Percentiles rank a stretch among this genome's conserved stretches.
Evolutionary conservation across 352 stramenopile genomes (phyloP).

Genomic region (Phytopythium litorale): DNA sequence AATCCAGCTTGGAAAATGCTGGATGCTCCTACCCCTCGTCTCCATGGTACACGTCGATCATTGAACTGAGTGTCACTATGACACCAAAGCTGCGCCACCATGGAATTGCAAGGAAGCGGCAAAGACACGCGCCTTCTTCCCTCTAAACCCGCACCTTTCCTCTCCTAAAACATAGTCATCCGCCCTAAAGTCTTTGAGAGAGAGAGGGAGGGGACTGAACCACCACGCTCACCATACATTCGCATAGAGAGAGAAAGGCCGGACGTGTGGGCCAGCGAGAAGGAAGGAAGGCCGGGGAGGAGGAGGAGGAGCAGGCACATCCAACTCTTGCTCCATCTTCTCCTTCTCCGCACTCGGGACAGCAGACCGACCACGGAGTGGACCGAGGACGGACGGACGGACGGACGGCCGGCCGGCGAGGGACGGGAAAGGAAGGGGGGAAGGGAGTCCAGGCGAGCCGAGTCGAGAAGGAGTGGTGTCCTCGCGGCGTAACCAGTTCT

Average conservation of each 20-base stretch:
- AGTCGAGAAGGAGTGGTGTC: background rate
- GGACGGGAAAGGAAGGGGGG: background rate
- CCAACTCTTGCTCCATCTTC: constrained; percentile 2
- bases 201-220: too few species aligned
- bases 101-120: background rate
- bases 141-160: background rate
- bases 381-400: background rate
- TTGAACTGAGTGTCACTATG: background rate
- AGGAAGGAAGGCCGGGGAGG: background rate
- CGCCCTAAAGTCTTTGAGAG: too few species aligned
- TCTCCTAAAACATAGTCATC: too few species aligned
- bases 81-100: too few species aligned
- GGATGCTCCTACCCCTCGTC: background rate
- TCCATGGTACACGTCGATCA: background rate
- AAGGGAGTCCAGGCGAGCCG: too few species aligned
- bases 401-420: too few species aligned
- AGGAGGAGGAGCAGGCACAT: background rate
- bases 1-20: background rate
- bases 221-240: background rate
- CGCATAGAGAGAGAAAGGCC: background rate
- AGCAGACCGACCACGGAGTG: too few species aligned
- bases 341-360: background rate
- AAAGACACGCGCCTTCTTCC: too few species aligned
- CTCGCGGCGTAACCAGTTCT: constrained; percentile 5
- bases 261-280: too few species aligned